Conservation (phyloP, 495 filamentous ascomycete genomes). For the Evernia prunastri region DNA sequence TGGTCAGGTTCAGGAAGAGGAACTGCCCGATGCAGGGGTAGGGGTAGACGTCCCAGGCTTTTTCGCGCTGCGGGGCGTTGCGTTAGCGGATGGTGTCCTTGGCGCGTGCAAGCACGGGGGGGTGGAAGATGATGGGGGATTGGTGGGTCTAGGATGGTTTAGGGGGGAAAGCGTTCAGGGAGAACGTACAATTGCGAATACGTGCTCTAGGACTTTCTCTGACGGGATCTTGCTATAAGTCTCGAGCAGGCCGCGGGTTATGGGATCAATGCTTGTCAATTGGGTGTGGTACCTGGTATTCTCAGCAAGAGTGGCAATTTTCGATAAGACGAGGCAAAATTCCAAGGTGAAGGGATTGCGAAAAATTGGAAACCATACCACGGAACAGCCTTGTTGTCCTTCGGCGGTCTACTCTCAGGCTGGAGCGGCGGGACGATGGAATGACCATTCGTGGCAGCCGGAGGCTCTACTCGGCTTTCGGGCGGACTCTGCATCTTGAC, state of each 20-base stretch:
- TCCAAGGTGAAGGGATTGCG: not conserved
- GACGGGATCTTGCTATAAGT: constrained; percentile 13
- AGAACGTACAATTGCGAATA: constrained; percentile 2
- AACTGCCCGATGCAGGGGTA: constrained; percentile 51
- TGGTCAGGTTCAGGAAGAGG: constrained; percentile 43
- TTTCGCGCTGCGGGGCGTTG: constrained; percentile 35
- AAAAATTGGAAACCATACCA: constrained; percentile 2
- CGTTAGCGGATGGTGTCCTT: not conserved
- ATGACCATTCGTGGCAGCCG: not conserved
- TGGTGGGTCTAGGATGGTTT: not conserved
- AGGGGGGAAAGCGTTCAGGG: too few relatives aligned
- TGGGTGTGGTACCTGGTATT: constrained; percentile 8
- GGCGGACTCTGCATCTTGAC: not conserved
- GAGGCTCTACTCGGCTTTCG: not conserved
- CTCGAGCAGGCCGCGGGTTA: constrained; percentile 6
- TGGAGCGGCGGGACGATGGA: constrained; percentile 1
- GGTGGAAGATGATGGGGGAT: not conserved
- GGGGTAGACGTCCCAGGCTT: constrained; percentile 40
- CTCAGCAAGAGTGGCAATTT: constrained; percentile 2
- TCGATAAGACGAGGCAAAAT: too few relatives aligned
- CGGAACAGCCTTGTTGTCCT: constrained; percentile 7
- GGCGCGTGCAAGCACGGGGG: not conserved
- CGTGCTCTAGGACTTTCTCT: not conserved
- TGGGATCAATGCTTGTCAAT: not conserved
- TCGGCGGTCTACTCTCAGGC: not conserved